Evolutionary conservation across 352 stramenopile genomes (phyloP).

Genomic region (Phytophthora idaei): DNA sequence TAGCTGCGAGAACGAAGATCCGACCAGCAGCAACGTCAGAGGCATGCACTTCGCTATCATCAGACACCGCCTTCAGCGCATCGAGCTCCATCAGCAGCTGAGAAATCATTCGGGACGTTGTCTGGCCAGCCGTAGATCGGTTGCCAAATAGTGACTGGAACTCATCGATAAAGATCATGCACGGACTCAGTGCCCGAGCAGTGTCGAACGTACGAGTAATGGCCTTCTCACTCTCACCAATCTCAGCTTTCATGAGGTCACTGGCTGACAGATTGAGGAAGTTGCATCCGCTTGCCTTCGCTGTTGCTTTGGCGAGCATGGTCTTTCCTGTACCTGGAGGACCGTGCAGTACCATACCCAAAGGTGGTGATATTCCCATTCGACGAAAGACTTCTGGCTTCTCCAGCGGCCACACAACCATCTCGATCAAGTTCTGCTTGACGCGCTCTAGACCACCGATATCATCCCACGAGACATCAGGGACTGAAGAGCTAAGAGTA

Average conservation of each 20-base stretch:
- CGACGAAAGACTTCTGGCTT: constrained; percentile 77
- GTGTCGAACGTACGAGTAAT: constrained; percentile 76
- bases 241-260: constrained; percentile 81
- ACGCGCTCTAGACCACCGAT: constrained; percentile 74
- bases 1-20: constrained; percentile 84
- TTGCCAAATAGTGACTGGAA: constrained; percentile 89
- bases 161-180: constrained; percentile 89
- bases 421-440: constrained; percentile 83
- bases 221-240: constrained; percentile 87
- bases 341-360: constrained; percentile 80
- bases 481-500: constrained; percentile 52
- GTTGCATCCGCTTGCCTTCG: constrained; percentile 81
- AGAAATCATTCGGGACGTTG: constrained; percentile 85
- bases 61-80: constrained; percentile 57
- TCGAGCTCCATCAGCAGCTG: constrained; percentile 87
- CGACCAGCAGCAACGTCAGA: constrained; percentile 36
- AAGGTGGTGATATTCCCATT: constrained; percentile 81
- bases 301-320: constrained; percentile 84
- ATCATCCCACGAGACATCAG: constrained; percentile 71
- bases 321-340: constrained; percentile 88
- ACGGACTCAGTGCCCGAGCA: constrained; percentile 74
- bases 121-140: constrained; percentile 74
- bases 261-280: constrained; percentile 82
- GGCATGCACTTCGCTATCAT: constrained; percentile 43
- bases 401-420: constrained; percentile 88